phyloP scores from a whole-genome alignment of 805 yeast genomes.

The Starmerella gropengiesseri region DNA sequence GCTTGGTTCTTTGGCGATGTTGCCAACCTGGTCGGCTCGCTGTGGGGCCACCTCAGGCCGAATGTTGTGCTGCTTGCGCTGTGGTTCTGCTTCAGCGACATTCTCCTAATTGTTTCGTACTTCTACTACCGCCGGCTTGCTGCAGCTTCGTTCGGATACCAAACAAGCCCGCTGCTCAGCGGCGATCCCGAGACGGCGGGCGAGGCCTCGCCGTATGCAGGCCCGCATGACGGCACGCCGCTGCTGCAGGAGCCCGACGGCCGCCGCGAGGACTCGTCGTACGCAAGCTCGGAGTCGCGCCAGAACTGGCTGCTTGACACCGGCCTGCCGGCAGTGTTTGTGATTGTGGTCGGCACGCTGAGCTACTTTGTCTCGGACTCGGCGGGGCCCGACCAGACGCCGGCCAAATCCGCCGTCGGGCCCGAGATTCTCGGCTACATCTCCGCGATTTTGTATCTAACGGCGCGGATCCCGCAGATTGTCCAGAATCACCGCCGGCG shows the following conservation, averaged over 20 bases:
- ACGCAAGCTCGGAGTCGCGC: conserved; percentile 19
- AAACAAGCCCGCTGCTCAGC: not conserved
- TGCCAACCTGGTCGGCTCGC: conserved; percentile 53
- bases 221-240: conserved; percentile 22
- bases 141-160: not conserved
- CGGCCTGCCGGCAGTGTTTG: conserved; percentile 50
- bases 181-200: not conserved
- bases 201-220: not conserved
- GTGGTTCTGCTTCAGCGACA: conserved; percentile 70
- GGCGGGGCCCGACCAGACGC: conserved; percentile 18
- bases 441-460: conserved; percentile 56
- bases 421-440: conserved; percentile 62
- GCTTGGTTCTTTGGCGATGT: conserved; percentile 68
- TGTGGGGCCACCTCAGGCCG: conserved; percentile 61
- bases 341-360: conserved; percentile 47
- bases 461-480: conserved; percentile 79
- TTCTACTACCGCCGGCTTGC: conserved; percentile 37
- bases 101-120: conserved; percentile 46
- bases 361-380: conserved; percentile 44
- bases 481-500: conserved; percentile 64
- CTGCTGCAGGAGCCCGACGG: conserved; percentile 27
- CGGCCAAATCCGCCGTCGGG: conserved; percentile 37
- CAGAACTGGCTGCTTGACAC: conserved; percentile 28
- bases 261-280: not conserved
- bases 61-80: conserved; percentile 58